A percentile compares a stretch with the other conserved stretches of the same genome.
Evolutionary conservation across 1,284 basidiomycete species (phyloP).

Genomic region (Exsudoporus floridanus): DNA sequence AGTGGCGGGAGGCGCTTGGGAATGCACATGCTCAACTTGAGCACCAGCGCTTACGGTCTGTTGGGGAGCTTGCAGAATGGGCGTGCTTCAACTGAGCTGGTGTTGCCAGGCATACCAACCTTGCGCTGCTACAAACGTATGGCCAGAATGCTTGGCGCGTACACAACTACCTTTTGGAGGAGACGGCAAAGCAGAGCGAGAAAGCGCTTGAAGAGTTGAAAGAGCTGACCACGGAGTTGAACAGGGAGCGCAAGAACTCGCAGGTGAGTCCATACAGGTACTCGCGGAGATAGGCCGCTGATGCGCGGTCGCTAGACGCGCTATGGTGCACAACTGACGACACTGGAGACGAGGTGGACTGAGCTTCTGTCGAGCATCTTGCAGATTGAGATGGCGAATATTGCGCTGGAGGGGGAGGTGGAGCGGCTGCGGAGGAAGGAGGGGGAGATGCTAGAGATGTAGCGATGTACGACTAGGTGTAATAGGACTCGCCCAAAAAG

Average conservation of each 20-base stretch:
- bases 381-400: slow-evolving; percentile 91
- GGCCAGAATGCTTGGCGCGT: slow-evolving; percentile 91
- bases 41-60: slow-evolving; percentile 83
- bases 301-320: slow-evolving; percentile 49
- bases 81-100: slow-evolving; percentile 1
- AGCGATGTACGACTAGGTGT: neutral
- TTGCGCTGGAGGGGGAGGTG: slow-evolving; percentile 76
- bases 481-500: slow-evolving; percentile 22
- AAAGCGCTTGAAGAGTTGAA: slow-evolving; percentile 69
- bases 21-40: slow-evolving; percentile 87
- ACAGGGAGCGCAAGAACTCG: slow-evolving; percentile 80
- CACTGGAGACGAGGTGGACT: slow-evolving; percentile 84
- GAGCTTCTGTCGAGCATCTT: slow-evolving; percentile 84
- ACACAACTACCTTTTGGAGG: slow-evolving; percentile 85
- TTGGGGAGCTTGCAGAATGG: slow-evolving; percentile 6
- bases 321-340: slow-evolving; percentile 75
- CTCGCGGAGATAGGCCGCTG: neutral
- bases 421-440: slow-evolving; percentile 55
- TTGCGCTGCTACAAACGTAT: slow-evolving; percentile 82
- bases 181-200: slow-evolving; percentile 74
- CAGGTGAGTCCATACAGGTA: slow-evolving; percentile 53
- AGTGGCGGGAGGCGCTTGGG: slow-evolving; percentile 76
- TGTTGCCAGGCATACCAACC: slow-evolving; percentile 73
- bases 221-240: slow-evolving; percentile 77
- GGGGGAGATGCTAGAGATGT: slow-evolving; percentile 55